These are phyloP conservation scores for Calocera cornea DNA, from an alignment of 768 basidiomycete species.

Conservation along the genomic window DNA sequence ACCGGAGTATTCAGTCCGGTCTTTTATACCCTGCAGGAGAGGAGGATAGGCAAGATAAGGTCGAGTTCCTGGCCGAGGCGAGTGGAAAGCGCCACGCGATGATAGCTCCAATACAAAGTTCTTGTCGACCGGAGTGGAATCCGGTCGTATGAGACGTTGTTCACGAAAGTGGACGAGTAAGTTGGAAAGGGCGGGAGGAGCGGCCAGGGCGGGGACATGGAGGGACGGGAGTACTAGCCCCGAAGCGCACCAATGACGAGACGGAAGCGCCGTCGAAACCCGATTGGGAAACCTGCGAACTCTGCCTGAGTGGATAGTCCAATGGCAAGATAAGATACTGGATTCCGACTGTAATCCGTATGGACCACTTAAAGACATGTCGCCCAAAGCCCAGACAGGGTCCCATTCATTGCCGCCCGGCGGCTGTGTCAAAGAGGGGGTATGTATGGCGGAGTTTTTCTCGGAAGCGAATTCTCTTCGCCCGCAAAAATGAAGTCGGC, in stretches of 20 bases:
- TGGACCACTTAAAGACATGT: background rate
- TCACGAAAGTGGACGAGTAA: background rate
- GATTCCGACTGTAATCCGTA: background rate
- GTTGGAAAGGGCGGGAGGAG: background rate
- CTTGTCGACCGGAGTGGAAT: background rate
- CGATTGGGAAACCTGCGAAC: background rate
- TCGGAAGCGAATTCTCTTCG: background rate
- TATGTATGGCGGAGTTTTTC: background rate
- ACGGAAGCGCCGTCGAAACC: background rate
- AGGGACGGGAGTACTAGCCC: conserved; percentile 2
- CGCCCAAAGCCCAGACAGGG: background rate
- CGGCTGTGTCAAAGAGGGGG: background rate
- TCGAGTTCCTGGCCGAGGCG: background rate
- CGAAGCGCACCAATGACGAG: background rate
- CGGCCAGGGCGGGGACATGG: background rate
- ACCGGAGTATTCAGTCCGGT: background rate
- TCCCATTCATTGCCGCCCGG: background rate
- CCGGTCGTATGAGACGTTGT: conserved; percentile 1
- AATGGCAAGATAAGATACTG: background rate
- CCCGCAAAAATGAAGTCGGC: background rate
- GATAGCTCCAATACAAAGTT: conserved; percentile 1
- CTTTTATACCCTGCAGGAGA: background rate
- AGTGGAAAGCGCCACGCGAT: conserved; percentile 1
- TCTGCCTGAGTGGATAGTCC: background rate
- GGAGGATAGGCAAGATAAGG: background rate